A percentile compares a stretch with the other conserved stretches of the same genome.
These are phyloP conservation scores for Candida nanaspora DNA, from an alignment of 805 yeast genomes.

Conservation along the genomic window DNA sequence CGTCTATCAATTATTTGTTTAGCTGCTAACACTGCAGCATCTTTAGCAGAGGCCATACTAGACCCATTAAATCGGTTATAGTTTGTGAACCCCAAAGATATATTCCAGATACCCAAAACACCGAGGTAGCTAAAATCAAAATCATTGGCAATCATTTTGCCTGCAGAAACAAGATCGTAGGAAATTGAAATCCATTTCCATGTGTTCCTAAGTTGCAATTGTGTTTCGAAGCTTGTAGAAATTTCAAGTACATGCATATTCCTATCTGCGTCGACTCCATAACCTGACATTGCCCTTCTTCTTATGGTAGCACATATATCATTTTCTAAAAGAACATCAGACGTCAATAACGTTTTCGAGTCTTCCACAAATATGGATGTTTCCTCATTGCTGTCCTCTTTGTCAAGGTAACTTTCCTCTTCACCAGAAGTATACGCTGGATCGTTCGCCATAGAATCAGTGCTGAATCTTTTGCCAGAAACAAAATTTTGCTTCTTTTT, in stretches of 20 bases:
- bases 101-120: constrained; percentile 85
- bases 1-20: constrained; percentile 37
- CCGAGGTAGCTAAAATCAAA: constrained; percentile 85
- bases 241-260: constrained; percentile 57
- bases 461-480: not conserved
- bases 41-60: constrained; percentile 26
- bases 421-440: not conserved
- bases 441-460: not conserved
- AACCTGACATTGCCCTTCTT: constrained; percentile 64
- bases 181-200: constrained; percentile 91
- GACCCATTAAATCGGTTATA: constrained; percentile 39
- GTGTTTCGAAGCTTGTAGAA: constrained; percentile 42
- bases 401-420: constrained; percentile 1
- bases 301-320: constrained; percentile 74
- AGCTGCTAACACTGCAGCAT: constrained; percentile 42
- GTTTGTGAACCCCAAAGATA: constrained; percentile 43
- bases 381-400: constrained; percentile 4
- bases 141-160: constrained; percentile 60
- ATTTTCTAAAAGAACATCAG: constrained; percentile 40
- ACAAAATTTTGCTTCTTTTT: constrained; percentile 1
- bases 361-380: constrained; percentile 24
- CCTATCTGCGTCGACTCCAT: constrained; percentile 57
- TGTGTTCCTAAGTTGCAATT: constrained; percentile 59
- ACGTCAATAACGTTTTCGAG: constrained; percentile 9
- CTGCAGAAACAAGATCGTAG: constrained; percentile 52